Percentiles rank a stretch among this genome's conserved stretches.
These are phyloP conservation scores for Neltuma alba DNA, from an alignment of 306 rosid genomes.

Conservation along the genomic window DNA sequence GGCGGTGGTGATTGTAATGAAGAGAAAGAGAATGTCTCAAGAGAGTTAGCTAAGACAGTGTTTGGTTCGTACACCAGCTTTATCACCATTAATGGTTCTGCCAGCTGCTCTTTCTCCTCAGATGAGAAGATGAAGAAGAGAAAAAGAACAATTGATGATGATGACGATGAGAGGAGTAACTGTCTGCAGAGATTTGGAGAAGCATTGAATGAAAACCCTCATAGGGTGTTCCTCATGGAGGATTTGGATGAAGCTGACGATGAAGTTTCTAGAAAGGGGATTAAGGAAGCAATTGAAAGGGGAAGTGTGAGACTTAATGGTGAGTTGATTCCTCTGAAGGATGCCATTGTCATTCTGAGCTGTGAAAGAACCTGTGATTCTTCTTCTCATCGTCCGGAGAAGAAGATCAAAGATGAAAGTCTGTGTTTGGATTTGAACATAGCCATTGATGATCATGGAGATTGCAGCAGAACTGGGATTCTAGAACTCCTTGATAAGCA, in stretches of 20 bases:
- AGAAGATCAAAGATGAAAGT: slow-evolving; percentile 36
- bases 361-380: slow-evolving; percentile 43
- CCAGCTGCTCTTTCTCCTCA: slow-evolving; percentile 46
- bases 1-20: slow-evolving; percentile 57
- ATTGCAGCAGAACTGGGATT: slow-evolving; percentile 20
- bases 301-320: slow-evolving; percentile 63
- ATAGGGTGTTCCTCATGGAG: slow-evolving; percentile 76
- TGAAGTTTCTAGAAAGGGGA: slow-evolving; percentile 55
- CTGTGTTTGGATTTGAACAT: slow-evolving; percentile 73
- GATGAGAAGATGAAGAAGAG: slow-evolving; percentile 32
- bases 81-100: slow-evolving; percentile 40
- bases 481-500: slow-evolving; percentile 67
- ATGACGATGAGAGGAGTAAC: slow-evolving; percentile 27
- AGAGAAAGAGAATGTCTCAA: slow-evolving; percentile 72
- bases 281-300: slow-evolving; percentile 61
- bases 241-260: slow-evolving; percentile 66
- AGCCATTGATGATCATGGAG: slow-evolving; percentile 45
- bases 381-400: slow-evolving; percentile 29
- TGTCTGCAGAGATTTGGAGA: slow-evolving; percentile 69
- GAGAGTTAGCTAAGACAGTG: slow-evolving; percentile 68
- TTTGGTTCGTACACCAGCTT: slow-evolving; percentile 69
- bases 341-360: slow-evolving; percentile 75
- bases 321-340: slow-evolving; percentile 66
- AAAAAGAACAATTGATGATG: slow-evolving; percentile 55
- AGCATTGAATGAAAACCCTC: slow-evolving; percentile 80